These are phyloP conservation scores for Ophiostoma quercus DNA, from an alignment of 2,329 filamentous ascomycete genomes.

Conservation along the genomic window DNA sequence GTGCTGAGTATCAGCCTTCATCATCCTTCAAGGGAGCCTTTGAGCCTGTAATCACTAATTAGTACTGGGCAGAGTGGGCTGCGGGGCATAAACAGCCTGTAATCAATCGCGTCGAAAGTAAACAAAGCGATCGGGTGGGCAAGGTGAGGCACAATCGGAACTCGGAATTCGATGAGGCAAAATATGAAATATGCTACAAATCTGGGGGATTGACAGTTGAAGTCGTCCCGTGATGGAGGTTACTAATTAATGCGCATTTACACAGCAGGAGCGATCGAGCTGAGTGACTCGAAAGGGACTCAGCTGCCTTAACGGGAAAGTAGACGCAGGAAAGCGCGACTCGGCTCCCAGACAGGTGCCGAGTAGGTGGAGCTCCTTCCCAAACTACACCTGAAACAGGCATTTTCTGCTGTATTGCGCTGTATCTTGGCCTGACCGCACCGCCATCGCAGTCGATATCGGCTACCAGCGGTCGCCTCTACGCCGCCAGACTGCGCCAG, in stretches of 20 bases:
- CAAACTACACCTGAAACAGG: neutral
- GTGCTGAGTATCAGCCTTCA: neutral
- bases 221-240: neutral
- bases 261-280: neutral
- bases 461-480: no score
- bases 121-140: neutral
- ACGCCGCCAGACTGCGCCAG: neutral
- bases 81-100: neutral
- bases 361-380: neutral
- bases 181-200: neutral
- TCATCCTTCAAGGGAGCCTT: neutral
- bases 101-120: neutral
- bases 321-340: constrained; percentile 19
- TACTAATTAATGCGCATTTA: neutral
- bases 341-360: neutral
- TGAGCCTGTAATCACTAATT: neutral
- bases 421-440: neutral
- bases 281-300: constrained; percentile 11
- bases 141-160: neutral
- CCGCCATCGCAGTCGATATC: neutral
- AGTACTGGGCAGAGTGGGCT: neutral
- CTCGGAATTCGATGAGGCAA: constrained; percentile 11
- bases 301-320: constrained; percentile 19
- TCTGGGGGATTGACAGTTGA: neutral
- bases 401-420: neutral